Evolutionary conservation across 495 filamentous ascomycete species (phyloP), one percentile per base, ranked within the genome.

Genomic region (Penicillium flavigenum): DNA sequence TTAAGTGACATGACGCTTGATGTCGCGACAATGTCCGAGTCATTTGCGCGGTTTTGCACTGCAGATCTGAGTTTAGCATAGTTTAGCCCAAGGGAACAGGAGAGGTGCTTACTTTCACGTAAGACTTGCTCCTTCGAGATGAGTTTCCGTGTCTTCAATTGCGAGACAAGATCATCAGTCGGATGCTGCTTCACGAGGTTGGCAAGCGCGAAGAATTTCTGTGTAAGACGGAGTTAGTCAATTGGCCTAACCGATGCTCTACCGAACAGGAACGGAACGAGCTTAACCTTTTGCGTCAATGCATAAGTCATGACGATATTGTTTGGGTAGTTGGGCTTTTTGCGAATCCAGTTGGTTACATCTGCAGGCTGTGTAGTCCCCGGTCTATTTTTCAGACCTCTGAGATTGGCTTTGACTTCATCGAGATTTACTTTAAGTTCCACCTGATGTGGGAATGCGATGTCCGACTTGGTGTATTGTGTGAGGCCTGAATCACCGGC

Each of bases 341-440:
- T 83, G 20, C 90, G 88, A 20, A 96, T 73, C 58, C 83, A 80
- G 57, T 78, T 76, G 14, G 94, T 98, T 43, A 98, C 87, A 72
- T 98, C 94, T 17, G 88, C 92, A 7, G 94, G 94, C 51, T 88
- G 83, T 31, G 94, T 97, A 29, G 94, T 93, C 24, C 94, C 94
- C 9, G 94, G 88, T 65, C 92, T 93, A 68, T 96, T 96, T 70
- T 98, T 98, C 51, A 98, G 73, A 3, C 94, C 94, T 56, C 92
- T 88, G 47, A 94, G 80, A 65, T 96, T 98, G 12, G 87, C 84
- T 64, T 94, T 95, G 57, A 96, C 79, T 47, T 95, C 90, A 32
- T 88, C 88, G 24, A 86, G 81, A 64, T 98, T 98, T 38, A 95
- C 86, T 66, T 92, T 92, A 45, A 98, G 77, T 70, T 97, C 94